phyloP scores from a whole-genome alignment of 2,329 filamentous ascomycete species.

The Trichoderma breve region DNA sequence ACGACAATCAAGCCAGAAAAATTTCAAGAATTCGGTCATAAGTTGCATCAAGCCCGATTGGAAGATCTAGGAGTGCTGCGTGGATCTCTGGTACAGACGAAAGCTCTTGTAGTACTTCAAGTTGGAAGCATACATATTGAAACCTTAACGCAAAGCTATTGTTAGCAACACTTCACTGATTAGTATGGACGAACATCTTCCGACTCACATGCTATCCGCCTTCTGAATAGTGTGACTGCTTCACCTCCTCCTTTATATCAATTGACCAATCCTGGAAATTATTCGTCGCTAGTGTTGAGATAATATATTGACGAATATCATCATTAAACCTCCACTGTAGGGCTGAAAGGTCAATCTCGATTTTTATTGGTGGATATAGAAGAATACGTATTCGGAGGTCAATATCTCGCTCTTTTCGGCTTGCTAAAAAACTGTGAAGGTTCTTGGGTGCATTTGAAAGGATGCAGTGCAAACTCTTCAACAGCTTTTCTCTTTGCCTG shows the following conservation, averaged over 20 bases:
- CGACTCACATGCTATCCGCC: background rate
- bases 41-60: background rate
- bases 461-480: background rate
- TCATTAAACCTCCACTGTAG: accelerated
- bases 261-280: background rate
- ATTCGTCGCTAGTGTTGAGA: background rate
- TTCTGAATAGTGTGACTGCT: background rate
- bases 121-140: background rate
- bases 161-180: background rate
- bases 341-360: background rate
- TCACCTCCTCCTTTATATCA: background rate
- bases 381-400: accelerated
- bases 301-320: background rate
- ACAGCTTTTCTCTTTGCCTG: background rate
- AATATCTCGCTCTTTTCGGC: background rate
- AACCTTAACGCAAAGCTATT: background rate
- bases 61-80: background rate
- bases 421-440: background rate
- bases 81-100: background rate
- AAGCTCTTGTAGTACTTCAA: background rate
- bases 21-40: no score
- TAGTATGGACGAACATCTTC: accelerated
- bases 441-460: background rate
- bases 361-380: background rate
- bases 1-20: no score